Conservation (phyloP, 768 basidiomycete genomes). For the Hypholoma sublateritium region DNA sequence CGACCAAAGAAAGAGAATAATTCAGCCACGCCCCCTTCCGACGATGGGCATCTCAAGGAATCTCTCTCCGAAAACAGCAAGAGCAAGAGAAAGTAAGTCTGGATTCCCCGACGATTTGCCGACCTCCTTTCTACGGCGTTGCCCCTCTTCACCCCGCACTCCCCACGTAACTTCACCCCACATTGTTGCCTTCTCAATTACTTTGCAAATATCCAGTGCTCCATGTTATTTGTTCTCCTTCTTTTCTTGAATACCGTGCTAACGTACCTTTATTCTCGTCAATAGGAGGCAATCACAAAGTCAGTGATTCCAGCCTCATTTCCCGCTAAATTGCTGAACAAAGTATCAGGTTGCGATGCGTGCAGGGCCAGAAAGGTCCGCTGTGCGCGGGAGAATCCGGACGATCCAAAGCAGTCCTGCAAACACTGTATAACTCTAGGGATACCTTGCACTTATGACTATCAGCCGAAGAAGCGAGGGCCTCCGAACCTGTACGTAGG, state of each 20-base stretch:
- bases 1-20: conserved; percentile 66
- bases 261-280: conserved; percentile 28
- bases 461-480: conserved; percentile 91
- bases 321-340: conserved; percentile 11
- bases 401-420: conserved; percentile 77
- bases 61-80: conserved; percentile 65
- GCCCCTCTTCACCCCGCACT: conserved; percentile 41
- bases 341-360: conserved; percentile 72
- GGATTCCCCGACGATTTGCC: conserved; percentile 59
- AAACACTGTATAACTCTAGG: conserved; percentile 84
- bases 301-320: conserved; percentile 33
- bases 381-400: conserved; percentile 77
- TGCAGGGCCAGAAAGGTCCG: conserved; percentile 86
- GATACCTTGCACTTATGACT: conserved; percentile 87
- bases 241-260: conserved; percentile 21
- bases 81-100: conserved; percentile 77
- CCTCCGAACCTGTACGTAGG: conserved; percentile 78
- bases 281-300: conserved; percentile 84
- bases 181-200: conserved; percentile 16
- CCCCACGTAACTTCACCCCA: conserved; percentile 35
- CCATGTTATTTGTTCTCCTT: conserved; percentile 38
- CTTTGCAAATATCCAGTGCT: conserved; percentile 9
- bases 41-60: conserved; percentile 59
- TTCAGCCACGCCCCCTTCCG: conserved; percentile 65
- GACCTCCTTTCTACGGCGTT: conserved; percentile 34